Evolutionary conservation across 352 stramenopile genomes (phyloP).

Genomic region (Pythium oligandrum): DNA sequence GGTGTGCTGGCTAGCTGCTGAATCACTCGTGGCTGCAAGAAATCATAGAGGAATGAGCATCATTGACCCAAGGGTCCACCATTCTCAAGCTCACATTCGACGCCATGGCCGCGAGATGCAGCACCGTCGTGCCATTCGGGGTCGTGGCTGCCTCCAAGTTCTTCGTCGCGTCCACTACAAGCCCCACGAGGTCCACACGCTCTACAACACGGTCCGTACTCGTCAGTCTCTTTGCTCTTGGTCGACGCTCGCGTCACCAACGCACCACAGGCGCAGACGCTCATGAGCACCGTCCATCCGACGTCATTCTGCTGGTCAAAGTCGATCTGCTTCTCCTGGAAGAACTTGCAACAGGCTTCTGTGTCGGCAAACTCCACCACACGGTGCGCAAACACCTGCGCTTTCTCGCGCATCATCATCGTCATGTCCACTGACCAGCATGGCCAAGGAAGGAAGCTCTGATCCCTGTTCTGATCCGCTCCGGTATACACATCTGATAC

Average conservation of each 20-base stretch:
- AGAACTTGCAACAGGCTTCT: slow-evolving; percentile 51
- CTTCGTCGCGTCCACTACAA: slow-evolving; percentile 46
- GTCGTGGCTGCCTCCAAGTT: slow-evolving; percentile 53
- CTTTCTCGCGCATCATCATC: slow-evolving; percentile 12
- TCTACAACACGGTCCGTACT: slow-evolving; percentile 22
- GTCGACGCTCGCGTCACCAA: slow-evolving; percentile 1
- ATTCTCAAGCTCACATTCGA: slow-evolving; percentile 34
- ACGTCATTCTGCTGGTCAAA: slow-evolving; percentile 49
- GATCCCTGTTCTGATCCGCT: background rate
- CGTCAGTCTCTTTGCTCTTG: background rate
- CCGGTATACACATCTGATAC: background rate
- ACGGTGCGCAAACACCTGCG: slow-evolving; percentile 70
- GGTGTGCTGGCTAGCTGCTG: slow-evolving; percentile 40
- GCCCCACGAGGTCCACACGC: slow-evolving; percentile 53
- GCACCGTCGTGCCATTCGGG: slow-evolving; percentile 63
- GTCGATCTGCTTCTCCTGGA: slow-evolving; percentile 50
- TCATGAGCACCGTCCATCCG: slow-evolving; percentile 84
- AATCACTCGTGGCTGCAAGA: slow-evolving; percentile 46
- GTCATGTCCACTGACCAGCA: no score
- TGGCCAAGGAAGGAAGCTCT: background rate
- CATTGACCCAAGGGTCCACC: background rate
- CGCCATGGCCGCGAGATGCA: slow-evolving; percentile 77
- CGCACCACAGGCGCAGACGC: slow-evolving; percentile 62
- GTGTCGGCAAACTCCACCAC: slow-evolving; percentile 70
- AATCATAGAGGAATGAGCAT: background rate